Conservation (phyloP, 257 asterid genomes). For the Leptodermis oblonga region DNA sequence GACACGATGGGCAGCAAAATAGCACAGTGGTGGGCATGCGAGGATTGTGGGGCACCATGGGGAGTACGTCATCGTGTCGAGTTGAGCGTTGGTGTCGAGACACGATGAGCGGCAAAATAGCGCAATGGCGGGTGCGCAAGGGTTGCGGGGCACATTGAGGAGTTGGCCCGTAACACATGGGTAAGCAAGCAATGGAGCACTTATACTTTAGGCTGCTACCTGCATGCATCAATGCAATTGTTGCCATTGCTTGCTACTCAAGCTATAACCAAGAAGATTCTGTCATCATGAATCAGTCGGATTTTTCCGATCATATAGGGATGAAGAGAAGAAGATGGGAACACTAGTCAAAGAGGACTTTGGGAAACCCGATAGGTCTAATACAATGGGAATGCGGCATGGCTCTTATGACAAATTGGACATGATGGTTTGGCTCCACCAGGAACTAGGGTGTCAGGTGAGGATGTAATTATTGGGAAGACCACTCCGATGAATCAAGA, state of each 20-base stretch:
- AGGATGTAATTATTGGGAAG: constrained; percentile 95
- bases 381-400: constrained; percentile 98
- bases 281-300: constrained; percentile 96
- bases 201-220: constrained; percentile 96
- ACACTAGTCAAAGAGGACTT: constrained; percentile 96
- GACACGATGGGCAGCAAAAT: constrained; percentile 96
- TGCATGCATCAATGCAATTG: constrained; percentile 97
- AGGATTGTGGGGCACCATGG: no score
- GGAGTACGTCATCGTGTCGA: no score
- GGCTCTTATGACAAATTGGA: constrained; percentile 97
- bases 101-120: no score
- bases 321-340: constrained; percentile 98
- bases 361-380: constrained; percentile 88
- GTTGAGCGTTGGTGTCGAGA: no score
- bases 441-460: constrained; percentile 92
- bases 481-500: constrained; percentile 86
- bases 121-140: no score
- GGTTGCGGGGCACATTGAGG: no score
- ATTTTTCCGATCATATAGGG: constrained; percentile 92
- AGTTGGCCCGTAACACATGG: no score
- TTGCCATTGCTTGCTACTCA: constrained; percentile 90
- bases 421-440: constrained; percentile 97
- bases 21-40: no score
- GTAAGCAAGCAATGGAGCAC: constrained; percentile 99
- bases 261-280: constrained; percentile 99